Evolutionary conservation across 331 rosid genomes (phyloP), one percentile per base, ranked within the genome.

Genomic region (Acacia concinna): DNA sequence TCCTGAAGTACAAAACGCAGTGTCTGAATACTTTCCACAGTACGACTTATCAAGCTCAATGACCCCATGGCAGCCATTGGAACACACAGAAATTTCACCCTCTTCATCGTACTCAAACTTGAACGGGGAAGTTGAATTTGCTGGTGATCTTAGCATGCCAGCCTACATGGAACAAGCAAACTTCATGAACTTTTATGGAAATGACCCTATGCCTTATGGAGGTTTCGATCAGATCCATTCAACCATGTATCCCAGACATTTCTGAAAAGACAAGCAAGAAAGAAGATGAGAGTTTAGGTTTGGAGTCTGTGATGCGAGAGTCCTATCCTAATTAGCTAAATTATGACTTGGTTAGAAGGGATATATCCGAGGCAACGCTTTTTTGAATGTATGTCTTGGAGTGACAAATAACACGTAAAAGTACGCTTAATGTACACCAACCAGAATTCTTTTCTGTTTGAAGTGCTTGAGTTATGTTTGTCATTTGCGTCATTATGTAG

Each of bases 321-420:
- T 47, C 38, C 51, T 5, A 28, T 60, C 67, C 67, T 25, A 60
- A 13, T 28, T 60, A 60, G 37, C 15, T 34, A 12, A 35, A 41
- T 32, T 76, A 54, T 56, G 31, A 68, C 38, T 49, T 71, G 70
- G 64, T 56, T 37, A 51, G 68, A 37, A 54, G 69, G 78, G 84
- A 72, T n/a, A 76, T 78, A 73, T 83, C 91, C 86, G 66, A 84
- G 98, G 88, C 97, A 83, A 80, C 98, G 81, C 92, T 90, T 94
- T 94, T 94, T 94, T 94, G 90, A 88, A 83, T 67, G 98, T 92
- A 81, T 85, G 90, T 86, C 92, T 92, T 89, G 92, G 94, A 89
- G 82, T 79, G 68, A 77, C 28, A 60, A 81, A 71, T 82, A 82
- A 81, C 63, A 41, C 57, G 44, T 68, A 41, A 43, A 68, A 62